Conservation (phyloP, 1,284 basidiomycete genomes). For the Chiua sp. region DNA sequence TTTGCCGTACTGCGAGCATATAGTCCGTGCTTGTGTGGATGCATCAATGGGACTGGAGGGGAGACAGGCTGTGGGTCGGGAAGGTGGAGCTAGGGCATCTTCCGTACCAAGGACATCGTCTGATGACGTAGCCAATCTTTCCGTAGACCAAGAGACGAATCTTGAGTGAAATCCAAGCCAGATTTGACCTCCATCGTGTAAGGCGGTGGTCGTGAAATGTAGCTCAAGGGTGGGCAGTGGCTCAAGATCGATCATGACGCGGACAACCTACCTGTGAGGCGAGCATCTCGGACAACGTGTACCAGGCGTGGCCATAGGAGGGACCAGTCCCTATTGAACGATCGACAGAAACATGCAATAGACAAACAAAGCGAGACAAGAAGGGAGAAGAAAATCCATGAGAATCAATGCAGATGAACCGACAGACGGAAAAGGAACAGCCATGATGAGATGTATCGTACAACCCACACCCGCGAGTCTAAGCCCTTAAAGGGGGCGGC, state of each 20-base stretch:
- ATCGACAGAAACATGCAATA: constrained; percentile 26
- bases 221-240: background rate
- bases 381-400: constrained; percentile 22
- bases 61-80: background rate
- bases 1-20: constrained; percentile 9
- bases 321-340: constrained; percentile 31
- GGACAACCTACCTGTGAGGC: background rate
- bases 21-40: background rate
- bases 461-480: background rate
- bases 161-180: background rate
- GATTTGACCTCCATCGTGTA: background rate
- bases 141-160: constrained; percentile 2
- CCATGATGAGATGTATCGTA: constrained; percentile 11
- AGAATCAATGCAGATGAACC: constrained; percentile 29
- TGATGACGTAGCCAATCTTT: constrained; percentile 10
- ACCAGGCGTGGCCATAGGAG: constrained; percentile 7
- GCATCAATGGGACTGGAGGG: background rate
- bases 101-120: constrained; percentile 1
- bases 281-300: background rate
- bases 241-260: background rate
- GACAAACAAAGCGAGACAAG: constrained; percentile 15
- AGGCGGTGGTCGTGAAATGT: background rate
- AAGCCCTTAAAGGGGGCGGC: constrained; percentile 27
- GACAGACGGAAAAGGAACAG: constrained; percentile 9
- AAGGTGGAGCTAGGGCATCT: background rate